Conservation (phyloP, 306 rosid species). For the Astragalus membranaceus region DNA sequence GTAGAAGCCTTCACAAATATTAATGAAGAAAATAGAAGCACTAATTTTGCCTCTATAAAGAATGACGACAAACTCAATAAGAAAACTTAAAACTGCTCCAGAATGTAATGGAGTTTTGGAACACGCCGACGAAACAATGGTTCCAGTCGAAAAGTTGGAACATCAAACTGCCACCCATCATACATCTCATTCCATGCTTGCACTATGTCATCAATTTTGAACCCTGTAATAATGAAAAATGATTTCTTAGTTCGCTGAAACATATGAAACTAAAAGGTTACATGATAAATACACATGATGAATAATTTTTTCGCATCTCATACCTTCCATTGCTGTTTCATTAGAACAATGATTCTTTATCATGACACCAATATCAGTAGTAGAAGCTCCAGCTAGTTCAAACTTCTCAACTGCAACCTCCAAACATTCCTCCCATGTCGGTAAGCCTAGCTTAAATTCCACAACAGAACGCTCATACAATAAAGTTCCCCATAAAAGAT, state of each 20-base stretch:
- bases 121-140: conserved; percentile 85
- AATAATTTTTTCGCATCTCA: background rate
- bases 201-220: conserved; percentile 90
- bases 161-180: conserved; percentile 96
- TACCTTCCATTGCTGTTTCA: conserved; percentile 86
- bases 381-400: conserved; percentile 92
- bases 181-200: conserved; percentile 99
- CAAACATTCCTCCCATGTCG: conserved; percentile 95
- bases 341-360: conserved; percentile 94
- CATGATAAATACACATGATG: background rate
- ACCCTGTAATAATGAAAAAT: conserved; percentile 43
- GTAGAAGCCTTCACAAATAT: conserved; percentile 32
- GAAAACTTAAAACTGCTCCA: conserved; percentile 62
- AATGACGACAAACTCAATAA: conserved; percentile 27
- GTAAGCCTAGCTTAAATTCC: conserved; percentile 67
- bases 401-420: conserved; percentile 89
- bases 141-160: conserved; percentile 89
- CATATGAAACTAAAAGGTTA: conserved; percentile 2
- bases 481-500: conserved; percentile 86
- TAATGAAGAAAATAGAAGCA: conserved; percentile 39
- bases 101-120: conserved; percentile 69
- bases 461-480: conserved; percentile 86
- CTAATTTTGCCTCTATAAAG: conserved; percentile 34
- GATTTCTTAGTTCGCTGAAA: conserved; percentile 17
- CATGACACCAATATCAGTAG: conserved; percentile 88